Percentiles rank a stretch among this genome's conserved stretches.
Conservation (phyloP, 345 rosid genomes). For the Noccaea bulbosa region DNA sequence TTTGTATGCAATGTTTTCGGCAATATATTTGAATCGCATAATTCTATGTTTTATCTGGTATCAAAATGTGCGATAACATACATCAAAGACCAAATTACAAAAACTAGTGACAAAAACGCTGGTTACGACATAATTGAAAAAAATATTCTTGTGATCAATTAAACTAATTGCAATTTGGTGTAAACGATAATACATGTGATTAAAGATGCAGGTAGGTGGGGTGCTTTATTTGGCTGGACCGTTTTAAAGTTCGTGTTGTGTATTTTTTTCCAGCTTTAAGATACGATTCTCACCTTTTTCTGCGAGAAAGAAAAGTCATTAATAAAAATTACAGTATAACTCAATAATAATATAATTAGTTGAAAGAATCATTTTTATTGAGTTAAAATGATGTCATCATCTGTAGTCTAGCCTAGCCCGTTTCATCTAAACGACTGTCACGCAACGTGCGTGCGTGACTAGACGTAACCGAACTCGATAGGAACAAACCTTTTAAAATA, state of each 20-base stretch:
- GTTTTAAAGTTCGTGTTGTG: slow-evolving; percentile 34
- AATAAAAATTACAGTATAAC: neutral
- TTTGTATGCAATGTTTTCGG: neutral
- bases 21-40: neutral
- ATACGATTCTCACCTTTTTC: slow-evolving; percentile 24
- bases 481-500: slow-evolving; percentile 13
- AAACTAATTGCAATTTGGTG: slow-evolving; percentile 25
- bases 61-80: neutral
- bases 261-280: slow-evolving; percentile 34
- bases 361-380: no score
- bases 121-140: no score
- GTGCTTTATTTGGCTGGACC: slow-evolving; percentile 43
- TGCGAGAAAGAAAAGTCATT: slow-evolving; percentile 14
- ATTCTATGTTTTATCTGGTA: neutral
- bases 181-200: slow-evolving; percentile 42
- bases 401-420: slow-evolving; percentile 35
- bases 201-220: slow-evolving; percentile 40
- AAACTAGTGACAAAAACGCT: no score
- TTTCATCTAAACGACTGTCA: slow-evolving; percentile 42
- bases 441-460: slow-evolving; percentile 47
- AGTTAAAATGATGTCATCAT: slow-evolving; percentile 5
- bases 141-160: neutral
- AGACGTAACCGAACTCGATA: slow-evolving; percentile 41
- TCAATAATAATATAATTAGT: slow-evolving; percentile 4
- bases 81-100: no score